A percentile compares a stretch with the other conserved stretches of the same genome.
These are phyloP conservation scores for Larix sibirica DNA, from an alignment of 83 land plant species.

Conservation along the genomic window DNA sequence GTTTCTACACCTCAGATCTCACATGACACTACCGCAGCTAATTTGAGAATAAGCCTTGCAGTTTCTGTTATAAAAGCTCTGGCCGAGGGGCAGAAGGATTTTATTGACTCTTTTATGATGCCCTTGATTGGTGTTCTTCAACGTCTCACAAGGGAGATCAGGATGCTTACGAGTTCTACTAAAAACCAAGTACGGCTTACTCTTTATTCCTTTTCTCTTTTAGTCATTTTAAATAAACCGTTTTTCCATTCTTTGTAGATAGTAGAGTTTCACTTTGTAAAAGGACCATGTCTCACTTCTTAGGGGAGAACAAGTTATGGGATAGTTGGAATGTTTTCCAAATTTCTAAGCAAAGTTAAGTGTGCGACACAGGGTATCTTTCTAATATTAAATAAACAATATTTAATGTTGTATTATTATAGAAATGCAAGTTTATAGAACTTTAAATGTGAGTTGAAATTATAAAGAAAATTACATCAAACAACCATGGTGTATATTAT, in stretches of 20 bases:
- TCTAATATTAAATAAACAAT: too few species aligned
- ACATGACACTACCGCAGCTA: slow-evolving; percentile 62
- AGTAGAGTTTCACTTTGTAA: too few species aligned
- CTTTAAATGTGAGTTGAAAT: too few species aligned
- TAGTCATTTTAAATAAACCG: not conserved
- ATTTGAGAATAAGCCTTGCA: slow-evolving; percentile 78
- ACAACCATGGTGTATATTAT: too few species aligned
- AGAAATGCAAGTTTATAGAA: too few species aligned
- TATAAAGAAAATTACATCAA: too few species aligned
- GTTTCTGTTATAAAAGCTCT: slow-evolving; percentile 79
- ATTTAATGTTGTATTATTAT: too few species aligned
- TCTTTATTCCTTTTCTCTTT: not conserved
- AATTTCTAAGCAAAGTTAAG: too few species aligned
- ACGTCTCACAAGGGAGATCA: slow-evolving; percentile 86
- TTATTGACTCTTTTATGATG: slow-evolving; percentile 68
- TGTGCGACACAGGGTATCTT: too few species aligned
- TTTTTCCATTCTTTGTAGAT: not conserved
- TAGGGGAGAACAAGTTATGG: too few species aligned
- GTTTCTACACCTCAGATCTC: slow-evolving; percentile 76
- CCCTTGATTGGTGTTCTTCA: slow-evolving; percentile 91
- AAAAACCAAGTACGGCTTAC: slow-evolving; percentile 66
- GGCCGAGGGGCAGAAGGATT: slow-evolving; percentile 73
- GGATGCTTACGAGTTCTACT: slow-evolving; percentile 55
- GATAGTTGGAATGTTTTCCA: too few species aligned
- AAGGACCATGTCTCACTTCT: too few species aligned